Evolutionary conservation across 345 rosid species (phyloP), one percentile per base, ranked within the genome.

Genomic region (Salix viminalis): DNA sequence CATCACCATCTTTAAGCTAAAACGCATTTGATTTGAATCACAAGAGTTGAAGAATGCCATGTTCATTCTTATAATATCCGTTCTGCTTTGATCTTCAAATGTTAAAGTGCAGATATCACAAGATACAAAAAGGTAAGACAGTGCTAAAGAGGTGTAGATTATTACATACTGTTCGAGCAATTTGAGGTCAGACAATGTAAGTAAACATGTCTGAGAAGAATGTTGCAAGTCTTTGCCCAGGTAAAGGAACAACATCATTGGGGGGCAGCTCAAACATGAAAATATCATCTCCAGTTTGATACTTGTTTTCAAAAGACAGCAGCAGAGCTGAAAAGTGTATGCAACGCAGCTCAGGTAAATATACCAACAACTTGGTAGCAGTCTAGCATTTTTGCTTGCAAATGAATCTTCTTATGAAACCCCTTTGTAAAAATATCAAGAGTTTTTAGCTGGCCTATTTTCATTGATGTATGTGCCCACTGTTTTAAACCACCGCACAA

Each of bases 401-500:
- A 14, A 44, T 69, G 28, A 64, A 56, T 56, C 67, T 7, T 67
- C 69, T 23, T 1, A 13, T 1, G 13, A 42, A 72, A 36, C 36
- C 15, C 46, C 56, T 21, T 30, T 5, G 10, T 21, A 21, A 8
- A 54, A 30, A 67, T 28, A 13, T 37, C 37, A 76, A 64, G 75
- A 65, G 34, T 66, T 76, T 61, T 78, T 79, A 11, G 68, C 44
- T 37, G 80, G 39, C 56, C 79, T 80, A 5, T 80, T 84, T 76
- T 86, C 90, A 42, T 71, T 88, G 36, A 96, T 79, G 78, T 84
- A 89, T 26, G 76, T 65, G 79, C 94, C 99, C 75, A 92, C 93
- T n/a, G 89, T 78, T 83, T 89, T 90, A 80, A 93, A 96, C 92
- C 93, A 96, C 6, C 88, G 89, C 83, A 91, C 61, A 71, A 96